These are phyloP conservation scores for Haplosporangium sp. DNA, from an alignment of 371 early-diverging fungal species.

Conservation along the genomic window DNA sequence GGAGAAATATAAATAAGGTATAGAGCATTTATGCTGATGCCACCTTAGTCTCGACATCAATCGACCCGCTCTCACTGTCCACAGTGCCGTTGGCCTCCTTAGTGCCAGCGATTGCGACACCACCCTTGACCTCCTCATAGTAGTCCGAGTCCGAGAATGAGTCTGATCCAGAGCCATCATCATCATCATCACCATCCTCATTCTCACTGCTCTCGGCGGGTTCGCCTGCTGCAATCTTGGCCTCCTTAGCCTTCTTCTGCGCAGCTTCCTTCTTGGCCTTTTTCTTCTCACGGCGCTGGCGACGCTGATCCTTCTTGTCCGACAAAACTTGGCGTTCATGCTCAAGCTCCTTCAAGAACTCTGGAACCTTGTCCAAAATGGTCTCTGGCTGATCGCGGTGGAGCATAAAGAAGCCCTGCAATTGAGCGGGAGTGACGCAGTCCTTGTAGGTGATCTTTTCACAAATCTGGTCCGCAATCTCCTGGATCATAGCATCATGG, in stretches of 20 bases:
- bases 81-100: slow-evolving; percentile 11
- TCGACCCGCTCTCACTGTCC: neutral
- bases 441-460: slow-evolving; percentile 48
- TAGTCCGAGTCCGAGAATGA: slow-evolving; percentile 46
- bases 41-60: neutral
- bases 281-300: slow-evolving; percentile 29
- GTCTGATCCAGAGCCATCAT: slow-evolving; percentile 14
- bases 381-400: slow-evolving; percentile 46
- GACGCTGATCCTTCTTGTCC: slow-evolving; percentile 37
- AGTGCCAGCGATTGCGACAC: slow-evolving; percentile 1
- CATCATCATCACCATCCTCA: slow-evolving; percentile 17
- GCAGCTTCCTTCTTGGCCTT: slow-evolving; percentile 40
- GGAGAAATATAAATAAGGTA: too few species aligned
- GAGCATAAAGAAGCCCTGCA: slow-evolving; percentile 58
- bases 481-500: slow-evolving; percentile 42
- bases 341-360: slow-evolving; percentile 31
- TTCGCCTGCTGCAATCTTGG: slow-evolving; percentile 42
- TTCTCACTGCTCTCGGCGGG: slow-evolving; percentile 20
- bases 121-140: slow-evolving; percentile 32
- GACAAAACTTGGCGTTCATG: slow-evolving; percentile 29
- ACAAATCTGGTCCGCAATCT: slow-evolving; percentile 32
- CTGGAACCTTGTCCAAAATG: slow-evolving; percentile 41
- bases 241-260: slow-evolving; percentile 49
- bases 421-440: slow-evolving; percentile 61
- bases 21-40: neutral